phyloP scores from a whole-genome alignment of 164 flowering plant genomes.

The Chimonanthus salicifolius region DNA sequence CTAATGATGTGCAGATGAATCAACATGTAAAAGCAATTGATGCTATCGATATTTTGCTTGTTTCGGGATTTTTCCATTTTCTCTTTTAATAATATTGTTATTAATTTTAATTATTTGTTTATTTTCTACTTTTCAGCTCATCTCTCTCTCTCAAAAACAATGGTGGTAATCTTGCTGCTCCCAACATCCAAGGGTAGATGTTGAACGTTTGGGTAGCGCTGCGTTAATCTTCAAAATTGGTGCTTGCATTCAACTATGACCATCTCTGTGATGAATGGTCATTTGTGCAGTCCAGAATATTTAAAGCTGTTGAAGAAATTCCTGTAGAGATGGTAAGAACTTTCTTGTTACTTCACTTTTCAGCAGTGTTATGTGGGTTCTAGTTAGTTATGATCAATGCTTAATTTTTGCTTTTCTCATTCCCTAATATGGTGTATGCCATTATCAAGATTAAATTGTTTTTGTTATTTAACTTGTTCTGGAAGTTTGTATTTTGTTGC shows the following conservation, averaged over 20 bases:
- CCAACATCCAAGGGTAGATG: background rate
- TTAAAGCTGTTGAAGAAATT: background rate
- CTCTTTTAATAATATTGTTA: background rate
- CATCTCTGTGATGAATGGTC: background rate
- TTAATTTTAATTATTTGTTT: background rate
- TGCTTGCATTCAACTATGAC: background rate
- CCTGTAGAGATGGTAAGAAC: background rate
- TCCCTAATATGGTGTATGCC: background rate
- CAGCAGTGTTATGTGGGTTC: background rate
- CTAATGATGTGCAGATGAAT: too few relatives aligned
- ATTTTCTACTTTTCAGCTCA: slow-evolving; percentile 37
- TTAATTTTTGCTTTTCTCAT: background rate
- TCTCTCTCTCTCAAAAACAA: slow-evolving; percentile 51
- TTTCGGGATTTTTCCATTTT: background rate
- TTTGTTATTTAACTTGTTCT: background rate
- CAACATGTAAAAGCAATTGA: too few relatives aligned
- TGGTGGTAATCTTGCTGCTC: slow-evolving; percentile 18
- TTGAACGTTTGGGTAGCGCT: too few relatives aligned
- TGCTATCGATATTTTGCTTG: background rate
- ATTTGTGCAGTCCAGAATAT: background rate
- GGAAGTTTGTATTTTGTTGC: background rate
- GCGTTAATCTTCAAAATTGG: too few relatives aligned
- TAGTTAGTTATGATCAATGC: background rate
- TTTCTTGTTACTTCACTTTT: background rate
- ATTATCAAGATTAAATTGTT: background rate